A percentile compares a stretch with the other conserved stretches of the same genome.
Evolutionary conservation across 148 eudicot species (phyloP).

Genomic region (Camellia lanceoleosa): DNA sequence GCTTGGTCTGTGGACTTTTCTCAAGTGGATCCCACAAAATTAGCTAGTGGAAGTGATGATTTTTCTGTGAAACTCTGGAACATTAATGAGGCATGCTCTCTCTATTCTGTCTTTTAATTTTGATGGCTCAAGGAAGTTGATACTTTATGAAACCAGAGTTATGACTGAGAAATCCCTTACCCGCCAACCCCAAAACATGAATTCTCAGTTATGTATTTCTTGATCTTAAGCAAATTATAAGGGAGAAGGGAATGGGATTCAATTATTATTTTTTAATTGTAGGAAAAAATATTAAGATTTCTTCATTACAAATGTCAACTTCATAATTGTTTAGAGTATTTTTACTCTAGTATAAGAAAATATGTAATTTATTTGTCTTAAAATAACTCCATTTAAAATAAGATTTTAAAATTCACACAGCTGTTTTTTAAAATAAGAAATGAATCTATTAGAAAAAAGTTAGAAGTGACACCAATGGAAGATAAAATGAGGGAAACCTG

Average conservation of each 20-base stretch:
- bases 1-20: conserved; percentile 98
- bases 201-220: too few relatives aligned
- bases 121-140: conserved; percentile 11
- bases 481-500: too few relatives aligned
- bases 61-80: conserved; percentile 78
- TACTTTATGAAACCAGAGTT: neutral
- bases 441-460: too few relatives aligned
- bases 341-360: neutral
- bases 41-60: conserved; percentile 95
- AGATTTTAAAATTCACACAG: neutral
- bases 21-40: conserved; percentile 64
- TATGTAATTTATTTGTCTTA: neutral
- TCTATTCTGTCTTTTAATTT: conserved; percentile 5
- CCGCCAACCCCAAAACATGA: neutral
- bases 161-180: neutral
- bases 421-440: neutral
- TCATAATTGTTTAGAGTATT: neutral
- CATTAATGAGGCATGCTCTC: conserved; percentile 63
- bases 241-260: neutral
- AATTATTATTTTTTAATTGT: neutral
- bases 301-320: neutral
- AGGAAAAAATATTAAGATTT: neutral
- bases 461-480: too few relatives aligned
- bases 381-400: neutral
- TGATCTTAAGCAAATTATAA: neutral